Percentiles rank a stretch among this genome's conserved stretches.
phyloP scores from a whole-genome alignment of 2,329 filamentous ascomycete genomes.

The Leptographium galeiforme region DNA sequence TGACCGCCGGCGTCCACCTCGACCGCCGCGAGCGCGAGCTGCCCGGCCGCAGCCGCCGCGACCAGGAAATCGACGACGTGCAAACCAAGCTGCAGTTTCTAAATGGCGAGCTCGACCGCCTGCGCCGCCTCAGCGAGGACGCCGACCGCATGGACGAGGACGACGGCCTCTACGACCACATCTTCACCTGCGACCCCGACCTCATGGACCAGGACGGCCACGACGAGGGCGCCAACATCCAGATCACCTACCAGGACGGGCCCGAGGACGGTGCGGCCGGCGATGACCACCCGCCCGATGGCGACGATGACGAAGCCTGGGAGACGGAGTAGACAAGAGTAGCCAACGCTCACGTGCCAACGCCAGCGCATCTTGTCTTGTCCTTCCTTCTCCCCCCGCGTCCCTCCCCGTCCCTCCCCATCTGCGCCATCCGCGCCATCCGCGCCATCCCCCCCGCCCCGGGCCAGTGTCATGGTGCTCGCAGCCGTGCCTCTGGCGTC shows the following conservation, averaged over 20 bases:
- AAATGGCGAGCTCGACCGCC: background rate
- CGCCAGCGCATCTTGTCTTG: too few relatives aligned
- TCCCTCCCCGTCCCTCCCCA: too few relatives aligned
- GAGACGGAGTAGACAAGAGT: slow-evolving; percentile 4
- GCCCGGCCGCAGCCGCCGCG: background rate
- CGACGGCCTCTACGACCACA: background rate
- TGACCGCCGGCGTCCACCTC: background rate
- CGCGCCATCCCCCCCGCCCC: too few relatives aligned
- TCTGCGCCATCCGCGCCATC: too few relatives aligned
- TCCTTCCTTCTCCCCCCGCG: too few relatives aligned
- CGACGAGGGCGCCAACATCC: background rate
- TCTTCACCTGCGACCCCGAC: background rate
- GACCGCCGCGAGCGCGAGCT: background rate
- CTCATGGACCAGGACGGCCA: background rate
- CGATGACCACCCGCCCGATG: background rate
- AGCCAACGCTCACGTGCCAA: background rate
- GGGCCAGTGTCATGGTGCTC: too few relatives aligned
- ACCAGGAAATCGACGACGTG: background rate
- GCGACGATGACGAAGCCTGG: slow-evolving; percentile 2
- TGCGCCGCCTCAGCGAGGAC: background rate
- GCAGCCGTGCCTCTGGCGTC: too few relatives aligned
- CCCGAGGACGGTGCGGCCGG: background rate
- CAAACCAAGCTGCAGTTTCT: background rate
- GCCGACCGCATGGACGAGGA: background rate
- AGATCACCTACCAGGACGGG: background rate